Base-by-base conservation (phyloP, 805 yeast genomes). In the Starmerella sirachaensis region DNA sequence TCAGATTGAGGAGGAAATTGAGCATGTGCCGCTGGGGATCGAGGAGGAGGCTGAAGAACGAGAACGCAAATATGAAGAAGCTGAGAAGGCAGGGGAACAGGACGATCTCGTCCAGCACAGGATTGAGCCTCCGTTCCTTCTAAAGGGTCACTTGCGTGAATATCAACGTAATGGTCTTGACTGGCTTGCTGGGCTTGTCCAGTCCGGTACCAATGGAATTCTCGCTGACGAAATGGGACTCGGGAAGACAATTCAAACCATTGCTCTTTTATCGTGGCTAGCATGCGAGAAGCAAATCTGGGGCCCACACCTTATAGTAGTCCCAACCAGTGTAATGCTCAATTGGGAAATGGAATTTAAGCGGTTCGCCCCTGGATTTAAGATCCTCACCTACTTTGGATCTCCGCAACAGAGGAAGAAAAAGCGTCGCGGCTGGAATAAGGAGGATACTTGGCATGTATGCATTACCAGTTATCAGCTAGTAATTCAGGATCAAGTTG, bases 331-430 rank as follows among this genome's bases (percentile, higher is more conserved):
- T 12, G 99, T 91, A 6, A 76, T 91, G 76, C 71, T 91, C 37
- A 91, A 91, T 55, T 91, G 99, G 99, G 99, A 91, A 58, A 88
- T 93, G 96, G 99, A 91, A 55, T 86, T 91, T 62, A 91, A 93
- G 54, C 74, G 94, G 51, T 91, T 91, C 65, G 96, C 96, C 1
- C 99, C 99, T 0, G 99, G 98, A 0, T 80, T 91, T 58, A 88
- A 93, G 58, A 91, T 91, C 3, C 56, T 91, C 56, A 91, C 97
- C 0, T 91, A 91, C 58, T 91, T 88, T 53, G 99, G 99, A 0
- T 77, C 93, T 12, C 98, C 97, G 0, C 94, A 83, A 52, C 97
- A 91, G 57, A 76, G 99, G 55, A 86, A 86, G 33, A 91, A 83
- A 47, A 91, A 91, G 55, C 74, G 99, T 52, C 78, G 79, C 47